Conservation (phyloP, 352 stramenopile genomes). For the Globisporangium nunn region DNA sequence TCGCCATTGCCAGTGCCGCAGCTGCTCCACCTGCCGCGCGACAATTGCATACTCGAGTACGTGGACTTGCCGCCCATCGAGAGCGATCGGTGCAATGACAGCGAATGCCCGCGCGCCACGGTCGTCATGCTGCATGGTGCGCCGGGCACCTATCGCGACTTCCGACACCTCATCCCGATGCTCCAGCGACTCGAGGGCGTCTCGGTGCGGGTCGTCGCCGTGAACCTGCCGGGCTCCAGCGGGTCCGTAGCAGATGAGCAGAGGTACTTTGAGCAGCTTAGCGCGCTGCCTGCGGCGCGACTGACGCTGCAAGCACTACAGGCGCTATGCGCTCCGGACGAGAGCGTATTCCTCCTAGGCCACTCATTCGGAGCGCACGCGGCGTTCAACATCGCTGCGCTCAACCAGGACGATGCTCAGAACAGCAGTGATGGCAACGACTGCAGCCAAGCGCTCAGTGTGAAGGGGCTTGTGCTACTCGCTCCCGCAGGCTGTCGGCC, state of each 20-base stretch:
- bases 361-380: slow-evolving; percentile 49
- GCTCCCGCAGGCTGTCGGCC: slow-evolving; percentile 33
- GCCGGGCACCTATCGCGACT: slow-evolving; percentile 34
- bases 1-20: slow-evolving; percentile 7
- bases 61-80: slow-evolving; percentile 9
- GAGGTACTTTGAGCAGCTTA: slow-evolving; percentile 26
- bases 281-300: slow-evolving; percentile 18
- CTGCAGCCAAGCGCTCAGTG: slow-evolving; percentile 5
- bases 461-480: slow-evolving; percentile 36
- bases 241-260: slow-evolving; percentile 20
- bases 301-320: slow-evolving; percentile 25
- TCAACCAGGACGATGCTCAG: slow-evolving; percentile 11
- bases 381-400: slow-evolving; percentile 38
- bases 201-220: slow-evolving; percentile 18
- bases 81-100: neutral
- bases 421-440: neutral
- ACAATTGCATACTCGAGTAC: slow-evolving; percentile 13
- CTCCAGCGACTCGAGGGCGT: slow-evolving; percentile 7
- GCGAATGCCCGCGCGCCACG: slow-evolving; percentile 11
- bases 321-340: slow-evolving; percentile 17
- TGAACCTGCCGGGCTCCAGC: slow-evolving; percentile 35
- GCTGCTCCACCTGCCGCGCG: slow-evolving; percentile 3
- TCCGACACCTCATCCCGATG: slow-evolving; percentile 27
- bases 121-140: slow-evolving; percentile 36
- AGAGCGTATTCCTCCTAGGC: slow-evolving; percentile 34